Conservation (phyloP, 1,284 basidiomycete species). For the Sporisorium scitamineum region DNA sequence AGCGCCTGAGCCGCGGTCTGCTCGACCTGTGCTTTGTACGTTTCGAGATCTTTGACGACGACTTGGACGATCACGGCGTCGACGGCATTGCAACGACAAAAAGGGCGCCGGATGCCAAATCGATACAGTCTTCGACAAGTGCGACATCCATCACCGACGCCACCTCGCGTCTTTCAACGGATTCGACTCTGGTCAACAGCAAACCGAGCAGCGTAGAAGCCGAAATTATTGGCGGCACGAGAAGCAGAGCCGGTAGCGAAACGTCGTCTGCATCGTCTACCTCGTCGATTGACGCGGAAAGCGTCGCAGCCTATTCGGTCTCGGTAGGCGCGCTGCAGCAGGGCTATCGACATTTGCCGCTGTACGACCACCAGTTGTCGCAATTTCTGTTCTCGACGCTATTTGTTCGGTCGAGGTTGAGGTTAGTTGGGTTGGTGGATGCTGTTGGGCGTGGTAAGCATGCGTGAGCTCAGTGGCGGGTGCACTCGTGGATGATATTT, state of each 20-base stretch:
- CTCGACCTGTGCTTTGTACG: slow-evolving; percentile 66
- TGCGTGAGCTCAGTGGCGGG: too few species aligned
- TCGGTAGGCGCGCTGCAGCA: slow-evolving; percentile 49
- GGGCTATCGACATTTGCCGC: slow-evolving; percentile 64
- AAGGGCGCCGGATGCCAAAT: background rate
- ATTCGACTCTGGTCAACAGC: background rate
- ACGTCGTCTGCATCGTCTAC: slow-evolving; percentile 23
- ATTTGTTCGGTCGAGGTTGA: slow-evolving; percentile 56
- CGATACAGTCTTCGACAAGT: background rate
- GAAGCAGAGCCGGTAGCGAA: slow-evolving; percentile 9
- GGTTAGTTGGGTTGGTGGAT: slow-evolving; percentile 47
- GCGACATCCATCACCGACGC: slow-evolving; percentile 5
- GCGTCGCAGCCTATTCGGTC: slow-evolving; percentile 48
- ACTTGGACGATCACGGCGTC: slow-evolving; percentile 14
- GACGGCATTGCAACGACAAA: background rate
- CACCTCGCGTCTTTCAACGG: slow-evolving; percentile 3
- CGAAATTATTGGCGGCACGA: background rate
- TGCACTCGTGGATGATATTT: background rate
- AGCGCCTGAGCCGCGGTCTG: slow-evolving; percentile 54
- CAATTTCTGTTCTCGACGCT: slow-evolving; percentile 65
- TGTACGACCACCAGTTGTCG: slow-evolving; percentile 63
- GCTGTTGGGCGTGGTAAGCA: slow-evolving; percentile 8
- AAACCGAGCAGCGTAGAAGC: slow-evolving; percentile 3
- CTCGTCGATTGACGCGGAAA: slow-evolving; percentile 42
- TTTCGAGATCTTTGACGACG: slow-evolving; percentile 64